Evolutionary conservation across 768 basidiomycete genomes (phyloP).

Genomic region (Phylloporus sp.): DNA sequence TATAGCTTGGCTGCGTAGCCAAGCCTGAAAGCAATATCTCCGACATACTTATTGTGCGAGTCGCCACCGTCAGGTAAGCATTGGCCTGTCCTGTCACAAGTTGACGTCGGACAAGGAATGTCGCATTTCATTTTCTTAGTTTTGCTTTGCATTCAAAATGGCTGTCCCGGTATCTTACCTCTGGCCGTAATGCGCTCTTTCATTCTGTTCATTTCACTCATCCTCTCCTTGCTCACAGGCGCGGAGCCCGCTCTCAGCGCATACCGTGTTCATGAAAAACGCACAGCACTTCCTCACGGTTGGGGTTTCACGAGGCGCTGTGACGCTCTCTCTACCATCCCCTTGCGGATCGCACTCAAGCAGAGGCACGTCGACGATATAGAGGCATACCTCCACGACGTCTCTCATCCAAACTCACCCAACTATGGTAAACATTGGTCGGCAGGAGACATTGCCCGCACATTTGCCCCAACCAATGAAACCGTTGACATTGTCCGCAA

Average conservation of each 20-base stretch:
- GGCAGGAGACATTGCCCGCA: slow-evolving; percentile 20
- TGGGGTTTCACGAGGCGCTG: slow-evolving; percentile 39
- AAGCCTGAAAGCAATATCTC: not conserved
- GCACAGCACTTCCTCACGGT: slow-evolving; percentile 30
- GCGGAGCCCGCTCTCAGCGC: slow-evolving; percentile 12
- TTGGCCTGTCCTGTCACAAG: too few relatives aligned
- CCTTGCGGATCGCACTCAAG: slow-evolving; percentile 29
- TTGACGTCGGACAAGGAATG: too few relatives aligned
- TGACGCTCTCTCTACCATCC: slow-evolving; percentile 27
- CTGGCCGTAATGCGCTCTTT: slow-evolving; percentile 10
- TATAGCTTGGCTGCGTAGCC: not conserved
- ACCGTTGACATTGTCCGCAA: slow-evolving; percentile 21
- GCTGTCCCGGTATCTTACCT: not conserved
- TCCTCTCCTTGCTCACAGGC: slow-evolving; percentile 12
- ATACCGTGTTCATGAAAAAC: slow-evolving; percentile 38
- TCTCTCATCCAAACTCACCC: slow-evolving; percentile 32
- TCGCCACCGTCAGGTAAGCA: not conserved
- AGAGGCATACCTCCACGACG: slow-evolving; percentile 20
- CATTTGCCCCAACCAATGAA: slow-evolving; percentile 25
- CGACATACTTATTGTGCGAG: not conserved
- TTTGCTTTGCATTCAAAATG: too few relatives aligned
- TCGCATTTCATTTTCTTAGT: not conserved
- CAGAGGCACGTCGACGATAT: slow-evolving; percentile 29
- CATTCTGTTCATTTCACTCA: slow-evolving; percentile 1
- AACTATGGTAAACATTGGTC: slow-evolving; percentile 31